phyloP scores from a whole-genome alignment of 78 protist species.

The Dictyostelium discoideum region dicty_2.7 NC_007090.3:5402001-5402500 shows the following conservation, averaged over 20 bases:
- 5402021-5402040: background rate
- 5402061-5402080: slow-evolving; percentile 63
- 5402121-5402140: background rate
- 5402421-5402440: slow-evolving; percentile 18
- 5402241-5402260: background rate
- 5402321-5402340: slow-evolving; percentile 57
- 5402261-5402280: slow-evolving; percentile 41
- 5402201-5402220: slow-evolving; percentile 12
- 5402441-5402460: slow-evolving; percentile 28
- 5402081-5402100: slow-evolving; percentile 26
- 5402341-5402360: slow-evolving; percentile 60
- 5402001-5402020: background rate
- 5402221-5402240: background rate
- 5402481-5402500: slow-evolving; percentile 41
- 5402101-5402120: background rate
- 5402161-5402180: background rate
- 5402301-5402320: slow-evolving; percentile 61
- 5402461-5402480: slow-evolving; percentile 15
- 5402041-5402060: slow-evolving; percentile 33
- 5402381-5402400: slow-evolving; percentile 42
- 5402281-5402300: slow-evolving; percentile 61
- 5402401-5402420: slow-evolving; percentile 36
- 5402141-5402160: background rate
- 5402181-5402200: background rate
- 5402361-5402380: slow-evolving; percentile 70